Base-by-base conservation (phyloP, 225 moss, liverwort and hornwort species). In the Bryum argenteum region DNA sequence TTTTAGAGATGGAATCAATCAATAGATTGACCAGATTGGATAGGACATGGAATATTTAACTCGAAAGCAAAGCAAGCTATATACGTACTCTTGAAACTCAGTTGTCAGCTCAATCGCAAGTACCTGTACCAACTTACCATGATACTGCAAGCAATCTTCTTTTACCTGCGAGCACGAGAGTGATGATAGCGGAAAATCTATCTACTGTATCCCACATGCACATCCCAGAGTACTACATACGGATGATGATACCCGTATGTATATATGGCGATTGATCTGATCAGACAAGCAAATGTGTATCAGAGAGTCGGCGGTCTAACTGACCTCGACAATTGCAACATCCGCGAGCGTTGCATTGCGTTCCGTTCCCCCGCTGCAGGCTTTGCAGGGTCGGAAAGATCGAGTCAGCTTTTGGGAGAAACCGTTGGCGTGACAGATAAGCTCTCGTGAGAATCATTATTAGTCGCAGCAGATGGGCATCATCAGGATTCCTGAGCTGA, bases 271-370 rank as follows among this genome's bases (percentile, higher is more conserved):
- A 33, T 6, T 33, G 33, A 33, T 33, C 33, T 33, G 33, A 33
- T 33, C 33, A 33, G 33, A 33, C 33, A 28, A 28, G 33, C 5
- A 33, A 33, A 6, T 33, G 33, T 33, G 7, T 33, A 6, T 33
- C 33, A 33, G 33, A 33, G 73, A 83, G 72, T 79, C 72, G 65
- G 66, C 67, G 67, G 83, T 83, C 79, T n/a, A 79, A 72, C 71
- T 21, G 65, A 65, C 56, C 78, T 71, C 65, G 22, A 33, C 26
- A 45, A 20, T n/a, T 38, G 74, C 33, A 33, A 33, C 33, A 33
- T 33, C 33, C 33, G 33, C 47, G 16, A 47, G 48, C 48, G 48
- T 48, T 48, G 48, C 47, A 16, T 48, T 16, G 10, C 47, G 12
- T 47, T 47, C 12, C 47, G 47, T 15, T 13, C 47, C 47, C 12